Base-by-base conservation (phyloP, 805 yeast species). In the Lipomyces sp. region DNA sequence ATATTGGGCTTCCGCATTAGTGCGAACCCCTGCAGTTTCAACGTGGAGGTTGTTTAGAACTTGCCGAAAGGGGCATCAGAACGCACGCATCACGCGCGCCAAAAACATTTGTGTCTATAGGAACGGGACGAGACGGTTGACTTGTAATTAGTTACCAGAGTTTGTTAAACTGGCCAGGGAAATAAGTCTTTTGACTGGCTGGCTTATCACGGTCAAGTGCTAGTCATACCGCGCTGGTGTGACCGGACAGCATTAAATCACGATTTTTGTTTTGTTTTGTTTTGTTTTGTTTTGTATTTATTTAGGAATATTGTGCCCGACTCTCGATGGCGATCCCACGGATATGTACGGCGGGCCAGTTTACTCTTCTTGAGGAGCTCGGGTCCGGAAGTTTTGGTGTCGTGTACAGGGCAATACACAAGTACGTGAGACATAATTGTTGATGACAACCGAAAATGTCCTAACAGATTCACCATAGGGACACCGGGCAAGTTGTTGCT, bases 371-470 rank as follows among this genome's bases (percentile, higher is more conserved):
- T 39, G 83, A 81, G 63, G 84, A 89, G 75, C 84, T 90, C 3
- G 95, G 95, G 3, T 79, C 88, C 63, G 95, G 95, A 1, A 90
- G 90, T 7, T 90, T 89, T 75, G 95, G 95, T 0, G 88, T 86
- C 2, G 95, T 90, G 1, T 90, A 86, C 76, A 78, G 85, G 51
- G 95, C 90, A 0, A 71, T 83, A 8, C 84, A 88, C 70, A 79
- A 79, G 58, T 67, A 48, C 18, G 70, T 75, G 4, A 8, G 18
- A 42, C 34, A 51, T 18, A 45, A 37, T 8, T 3, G 24, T 33
- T 13, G 48, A 42, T 5, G 8, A n/a, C 24, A 42, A 24, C 24
- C 24, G 24, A 42, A 24, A 4, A 42, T 15, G 6, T 15, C 3
- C 48, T 56, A 30, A 67, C 72, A 3, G 50, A 11, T 35, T 13